Conservation (phyloP, 345 rosid species). For the Moringa oleifera region DNA sequence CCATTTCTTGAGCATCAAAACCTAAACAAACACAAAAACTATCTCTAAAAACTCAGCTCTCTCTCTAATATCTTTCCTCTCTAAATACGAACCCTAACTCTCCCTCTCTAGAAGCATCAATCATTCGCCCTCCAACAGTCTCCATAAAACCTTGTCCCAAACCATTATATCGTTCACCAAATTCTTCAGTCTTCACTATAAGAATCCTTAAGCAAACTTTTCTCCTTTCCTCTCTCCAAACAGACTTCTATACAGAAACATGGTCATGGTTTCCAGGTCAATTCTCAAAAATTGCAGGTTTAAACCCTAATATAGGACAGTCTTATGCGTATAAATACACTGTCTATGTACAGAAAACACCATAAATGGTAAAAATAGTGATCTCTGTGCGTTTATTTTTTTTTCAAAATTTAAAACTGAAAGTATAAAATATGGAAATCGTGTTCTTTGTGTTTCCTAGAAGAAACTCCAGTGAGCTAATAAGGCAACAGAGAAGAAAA, state of each 20-base stretch:
- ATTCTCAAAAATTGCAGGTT: too few relatives aligned
- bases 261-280: too few relatives aligned
- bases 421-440: background rate
- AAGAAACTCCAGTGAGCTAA: background rate
- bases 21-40: background rate
- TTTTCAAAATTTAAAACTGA: background rate
- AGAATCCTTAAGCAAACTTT: too few relatives aligned
- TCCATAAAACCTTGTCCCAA: too few relatives aligned
- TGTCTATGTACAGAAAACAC: background rate
- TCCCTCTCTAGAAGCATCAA: background rate
- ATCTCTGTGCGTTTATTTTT: background rate
- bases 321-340: background rate
- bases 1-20: conserved; percentile 26
- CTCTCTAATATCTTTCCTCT: background rate
- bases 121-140: too few relatives aligned
- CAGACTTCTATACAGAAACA: too few relatives aligned
- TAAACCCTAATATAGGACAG: too few relatives aligned
- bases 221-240: too few relatives aligned
- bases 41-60: background rate
- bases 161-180: too few relatives aligned
- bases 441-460: background rate
- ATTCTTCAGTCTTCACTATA: too few relatives aligned
- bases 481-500: background rate
- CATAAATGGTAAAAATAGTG: background rate
- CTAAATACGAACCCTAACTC: too few relatives aligned